phyloP scores from a whole-genome alignment of 768 basidiomycete genomes.

The Suillus spraguei region DNA sequence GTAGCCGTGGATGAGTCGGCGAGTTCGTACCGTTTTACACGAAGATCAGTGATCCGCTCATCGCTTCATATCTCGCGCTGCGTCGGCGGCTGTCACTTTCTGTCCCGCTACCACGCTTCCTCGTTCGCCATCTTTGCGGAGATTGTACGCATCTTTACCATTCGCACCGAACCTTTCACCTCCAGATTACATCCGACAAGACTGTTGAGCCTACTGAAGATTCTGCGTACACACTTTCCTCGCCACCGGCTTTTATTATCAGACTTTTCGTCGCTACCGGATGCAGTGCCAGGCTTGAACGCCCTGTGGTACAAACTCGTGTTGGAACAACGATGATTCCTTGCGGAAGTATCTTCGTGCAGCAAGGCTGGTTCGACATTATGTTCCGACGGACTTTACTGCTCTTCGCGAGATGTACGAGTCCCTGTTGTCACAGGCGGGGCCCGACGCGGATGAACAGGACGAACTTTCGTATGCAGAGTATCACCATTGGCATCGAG shows the following conservation, averaged over 20 bases:
- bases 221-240: constrained; percentile 83
- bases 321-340: constrained; percentile 85
- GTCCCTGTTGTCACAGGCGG: constrained; percentile 63
- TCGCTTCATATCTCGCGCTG: constrained; percentile 73
- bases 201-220: constrained; percentile 79
- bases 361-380: constrained; percentile 97
- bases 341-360: constrained; percentile 87
- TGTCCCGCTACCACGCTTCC: constrained; percentile 59
- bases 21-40: constrained; percentile 87
- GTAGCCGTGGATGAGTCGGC: constrained; percentile 77
- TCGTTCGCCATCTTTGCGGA: constrained; percentile 59
- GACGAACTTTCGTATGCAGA: constrained; percentile 33
- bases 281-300: constrained; percentile 65
- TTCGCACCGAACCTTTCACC: constrained; percentile 88
- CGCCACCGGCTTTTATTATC: constrained; percentile 92
- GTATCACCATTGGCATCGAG: constrained; percentile 55
- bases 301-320: constrained; percentile 97
- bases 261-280: constrained; percentile 89
- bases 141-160: constrained; percentile 69
- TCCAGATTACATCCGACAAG: constrained; percentile 92
- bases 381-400: constrained; percentile 93
- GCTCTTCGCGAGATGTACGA: constrained; percentile 91
- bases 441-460: constrained; percentile 21
- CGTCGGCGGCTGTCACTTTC: constrained; percentile 61
- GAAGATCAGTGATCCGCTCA: constrained; percentile 82